Evolutionary conservation across 352 stramenopile genomes (phyloP).

Genomic region (Hyaloperonospora brassicae): DNA sequence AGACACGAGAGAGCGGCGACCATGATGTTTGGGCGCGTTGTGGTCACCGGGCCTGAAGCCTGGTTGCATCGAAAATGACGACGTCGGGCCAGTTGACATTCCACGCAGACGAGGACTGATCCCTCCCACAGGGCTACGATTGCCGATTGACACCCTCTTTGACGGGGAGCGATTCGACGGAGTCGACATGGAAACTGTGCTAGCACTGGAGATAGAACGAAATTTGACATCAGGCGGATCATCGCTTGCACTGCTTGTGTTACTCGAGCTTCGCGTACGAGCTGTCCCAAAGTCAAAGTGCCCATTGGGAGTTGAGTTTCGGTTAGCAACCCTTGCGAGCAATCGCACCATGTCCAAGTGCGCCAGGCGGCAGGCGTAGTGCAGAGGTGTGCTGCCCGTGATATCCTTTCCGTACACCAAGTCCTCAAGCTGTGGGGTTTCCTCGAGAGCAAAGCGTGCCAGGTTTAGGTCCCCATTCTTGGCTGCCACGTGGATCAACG

Average conservation of each 20-base stretch:
- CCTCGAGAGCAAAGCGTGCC: constrained; percentile 72
- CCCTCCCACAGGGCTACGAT: constrained; percentile 19
- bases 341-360: constrained; percentile 84
- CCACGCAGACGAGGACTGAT: constrained; percentile 29
- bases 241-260: constrained; percentile 46
- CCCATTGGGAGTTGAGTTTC: constrained; percentile 52
- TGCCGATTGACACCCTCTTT: constrained; percentile 34
- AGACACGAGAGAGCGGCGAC: constrained; percentile 59
- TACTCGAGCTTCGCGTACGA: constrained; percentile 58
- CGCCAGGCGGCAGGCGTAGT: constrained; percentile 68
- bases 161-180: constrained; percentile 41
- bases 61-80: constrained; percentile 56
- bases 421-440: constrained; percentile 76
- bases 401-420: constrained; percentile 77
- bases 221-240: constrained; percentile 39
- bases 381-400: constrained; percentile 72
- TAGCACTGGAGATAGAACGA: constrained; percentile 48
- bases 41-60: constrained; percentile 46
- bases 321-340: constrained; percentile 78
- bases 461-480: constrained; percentile 83
- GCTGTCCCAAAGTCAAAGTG: constrained; percentile 40
- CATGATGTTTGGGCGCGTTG: constrained; percentile 36
- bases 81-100: constrained; percentile 30
- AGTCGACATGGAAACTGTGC: constrained; percentile 32
- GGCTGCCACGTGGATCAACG: constrained; percentile 81